These are phyloP conservation scores for Plantago major DNA, from an alignment of 257 asterid genomes.

Conservation along the genomic window DNA sequence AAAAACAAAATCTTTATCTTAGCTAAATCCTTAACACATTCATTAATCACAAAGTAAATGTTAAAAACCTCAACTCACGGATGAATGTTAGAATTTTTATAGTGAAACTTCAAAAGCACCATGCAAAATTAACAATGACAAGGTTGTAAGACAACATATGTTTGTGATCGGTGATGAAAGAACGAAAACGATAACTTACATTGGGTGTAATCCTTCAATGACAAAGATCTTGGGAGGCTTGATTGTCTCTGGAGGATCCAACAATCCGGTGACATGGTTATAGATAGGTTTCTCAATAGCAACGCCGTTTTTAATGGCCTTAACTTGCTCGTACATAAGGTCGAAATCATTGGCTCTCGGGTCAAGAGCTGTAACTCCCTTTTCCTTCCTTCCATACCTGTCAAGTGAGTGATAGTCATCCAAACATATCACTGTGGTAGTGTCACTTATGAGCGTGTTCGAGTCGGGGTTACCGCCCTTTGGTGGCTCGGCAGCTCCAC, in stretches of 20 bases:
- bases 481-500: constrained; percentile 98
- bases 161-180: not conserved
- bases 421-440: constrained; percentile 82
- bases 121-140: not conserved
- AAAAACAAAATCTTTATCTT: not conserved
- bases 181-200: constrained; percentile 44
- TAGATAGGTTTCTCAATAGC: constrained; percentile 83
- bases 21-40: not conserved
- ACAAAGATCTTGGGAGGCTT: constrained; percentile 95
- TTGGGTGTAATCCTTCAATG: constrained; percentile 95
- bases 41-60: not conserved
- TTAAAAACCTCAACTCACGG: not conserved
- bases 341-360: constrained; percentile 87
- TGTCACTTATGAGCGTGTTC: constrained; percentile 83
- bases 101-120: not conserved
- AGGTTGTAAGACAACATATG: not conserved
- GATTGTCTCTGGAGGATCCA: constrained; percentile 86
- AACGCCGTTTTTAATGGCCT: constrained; percentile 65
- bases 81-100: not conserved
- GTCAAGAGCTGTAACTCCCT: constrained; percentile 93
- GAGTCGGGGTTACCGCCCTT: constrained; percentile 96
- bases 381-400: constrained; percentile 79
- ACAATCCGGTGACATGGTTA: constrained; percentile 78
- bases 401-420: constrained; percentile 97
- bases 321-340: constrained; percentile 89